These are phyloP conservation scores for Neoboletus subvelutipes DNA, from an alignment of 768 basidiomycete genomes.

Conservation along the genomic window DNA sequence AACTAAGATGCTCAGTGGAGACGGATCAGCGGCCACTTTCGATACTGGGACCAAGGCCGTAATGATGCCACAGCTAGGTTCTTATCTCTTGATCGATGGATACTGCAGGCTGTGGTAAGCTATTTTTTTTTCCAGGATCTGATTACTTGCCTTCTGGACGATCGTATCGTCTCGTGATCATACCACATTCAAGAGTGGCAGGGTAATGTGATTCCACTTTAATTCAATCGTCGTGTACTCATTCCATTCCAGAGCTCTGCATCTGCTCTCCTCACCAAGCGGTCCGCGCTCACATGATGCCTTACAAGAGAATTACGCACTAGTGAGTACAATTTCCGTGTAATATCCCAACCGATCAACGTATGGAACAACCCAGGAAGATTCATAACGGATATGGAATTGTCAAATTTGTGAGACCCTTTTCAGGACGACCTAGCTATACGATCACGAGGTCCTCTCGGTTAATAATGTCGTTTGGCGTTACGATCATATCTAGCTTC, in stretches of 20 bases:
- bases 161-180: constrained; percentile 44
- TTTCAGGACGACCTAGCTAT: constrained; percentile 15
- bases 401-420: constrained; percentile 8
- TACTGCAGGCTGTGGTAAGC: constrained; percentile 6
- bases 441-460: constrained; percentile 18
- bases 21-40: constrained; percentile 65
- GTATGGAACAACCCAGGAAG: constrained; percentile 12
- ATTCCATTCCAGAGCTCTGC: constrained; percentile 36
- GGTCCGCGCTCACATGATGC: constrained; percentile 13
- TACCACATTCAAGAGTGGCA: constrained; percentile 39
- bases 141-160: constrained; percentile 44
- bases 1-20: constrained; percentile 62
- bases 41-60: constrained; percentile 62
- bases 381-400: constrained; percentile 28
- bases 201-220: constrained; percentile 37
- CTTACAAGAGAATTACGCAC: constrained; percentile 24
- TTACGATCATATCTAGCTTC: constrained; percentile 61
- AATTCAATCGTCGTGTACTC: constrained; percentile 6
- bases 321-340: constrained; percentile 29
- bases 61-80: constrained; percentile 68
- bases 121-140: constrained; percentile 21
- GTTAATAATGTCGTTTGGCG: constrained; percentile 40
- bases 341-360: constrained; percentile 7
- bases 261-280: constrained; percentile 40
- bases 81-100: constrained; percentile 11